Evolutionary conservation across 306 rosid species (phyloP).

Genomic region (Hippophae rhamnoides): DNA sequence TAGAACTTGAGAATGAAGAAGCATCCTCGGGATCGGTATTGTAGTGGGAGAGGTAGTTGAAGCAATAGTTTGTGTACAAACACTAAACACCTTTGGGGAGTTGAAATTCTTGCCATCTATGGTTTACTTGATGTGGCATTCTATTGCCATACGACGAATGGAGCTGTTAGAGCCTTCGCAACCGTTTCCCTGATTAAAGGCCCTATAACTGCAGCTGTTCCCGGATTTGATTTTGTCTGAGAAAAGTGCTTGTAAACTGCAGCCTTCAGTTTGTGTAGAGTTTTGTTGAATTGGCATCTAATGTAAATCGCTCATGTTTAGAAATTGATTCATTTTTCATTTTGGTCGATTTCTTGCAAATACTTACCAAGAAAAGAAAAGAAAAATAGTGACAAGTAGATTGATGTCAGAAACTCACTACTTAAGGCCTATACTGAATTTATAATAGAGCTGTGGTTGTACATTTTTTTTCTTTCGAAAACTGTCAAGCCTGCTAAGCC

Average conservation of each 20-base stretch:
- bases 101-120: background rate
- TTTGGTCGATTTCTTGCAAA: background rate
- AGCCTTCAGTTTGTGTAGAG: background rate
- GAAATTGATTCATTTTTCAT: background rate
- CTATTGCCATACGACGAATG: no score
- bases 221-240: conserved; percentile 21
- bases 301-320: background rate
- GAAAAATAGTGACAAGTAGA: no score
- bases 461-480: no score
- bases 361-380: no score
- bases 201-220: conserved; percentile 17
- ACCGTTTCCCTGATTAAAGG: no score
- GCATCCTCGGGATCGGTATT: conserved; percentile 19
- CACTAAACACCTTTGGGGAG: conserved; percentile 1
- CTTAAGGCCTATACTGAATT: no score
- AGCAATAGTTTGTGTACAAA: conserved; percentile 12
- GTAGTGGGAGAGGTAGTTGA: conserved; percentile 13
- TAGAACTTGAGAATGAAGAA: conserved; percentile 57
- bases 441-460: no score
- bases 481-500: no score
- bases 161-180: no score
- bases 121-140: no score
- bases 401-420: no score
- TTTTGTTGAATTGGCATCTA: background rate
- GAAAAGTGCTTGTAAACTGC: background rate